Evolutionary conservation across 2,329 filamentous ascomycete genomes (phyloP).

Genomic region (Sporothrix sp.): DNA sequence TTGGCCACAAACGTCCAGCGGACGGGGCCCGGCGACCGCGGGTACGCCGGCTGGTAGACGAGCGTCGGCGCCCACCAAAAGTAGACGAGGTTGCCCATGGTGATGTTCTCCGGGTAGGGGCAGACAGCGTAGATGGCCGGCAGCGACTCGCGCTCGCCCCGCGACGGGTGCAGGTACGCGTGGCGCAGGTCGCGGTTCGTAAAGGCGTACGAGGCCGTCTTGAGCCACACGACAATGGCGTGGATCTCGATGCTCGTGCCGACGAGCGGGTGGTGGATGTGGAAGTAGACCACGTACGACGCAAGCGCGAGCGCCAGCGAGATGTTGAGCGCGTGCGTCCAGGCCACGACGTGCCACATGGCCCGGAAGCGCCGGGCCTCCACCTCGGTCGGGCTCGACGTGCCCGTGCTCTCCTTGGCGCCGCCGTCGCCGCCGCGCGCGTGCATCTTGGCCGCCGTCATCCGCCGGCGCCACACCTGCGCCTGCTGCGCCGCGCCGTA

Average conservation of each 20-base stretch:
- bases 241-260: constrained; percentile 86
- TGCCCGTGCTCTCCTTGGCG: constrained; percentile 36
- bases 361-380: constrained; percentile 57
- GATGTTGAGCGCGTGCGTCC: constrained; percentile 74
- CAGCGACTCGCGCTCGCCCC: constrained; percentile 56
- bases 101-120: constrained; percentile 87
- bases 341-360: constrained; percentile 72
- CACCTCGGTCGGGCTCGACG: constrained; percentile 47
- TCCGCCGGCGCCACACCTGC: constrained; percentile 51
- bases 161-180: constrained; percentile 69
- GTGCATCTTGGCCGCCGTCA: constrained; percentile 19
- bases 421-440: background rate
- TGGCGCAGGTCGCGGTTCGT: constrained; percentile 93
- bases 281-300: constrained; percentile 78
- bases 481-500: constrained; percentile 71
- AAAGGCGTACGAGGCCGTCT: constrained; percentile 90
- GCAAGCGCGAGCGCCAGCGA: constrained; percentile 71
- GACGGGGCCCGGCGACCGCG: constrained; percentile 61
- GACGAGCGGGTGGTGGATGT: constrained; percentile 87
- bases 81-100: constrained; percentile 75
- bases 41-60: constrained; percentile 94
- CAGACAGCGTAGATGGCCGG: constrained; percentile 75
- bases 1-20: constrained; percentile 85
- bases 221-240: constrained; percentile 91
- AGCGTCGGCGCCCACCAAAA: constrained; percentile 98